phyloP scores from a whole-genome alignment of 2,329 filamentous ascomycete genomes.

The Monosporascus sp. region DNA sequence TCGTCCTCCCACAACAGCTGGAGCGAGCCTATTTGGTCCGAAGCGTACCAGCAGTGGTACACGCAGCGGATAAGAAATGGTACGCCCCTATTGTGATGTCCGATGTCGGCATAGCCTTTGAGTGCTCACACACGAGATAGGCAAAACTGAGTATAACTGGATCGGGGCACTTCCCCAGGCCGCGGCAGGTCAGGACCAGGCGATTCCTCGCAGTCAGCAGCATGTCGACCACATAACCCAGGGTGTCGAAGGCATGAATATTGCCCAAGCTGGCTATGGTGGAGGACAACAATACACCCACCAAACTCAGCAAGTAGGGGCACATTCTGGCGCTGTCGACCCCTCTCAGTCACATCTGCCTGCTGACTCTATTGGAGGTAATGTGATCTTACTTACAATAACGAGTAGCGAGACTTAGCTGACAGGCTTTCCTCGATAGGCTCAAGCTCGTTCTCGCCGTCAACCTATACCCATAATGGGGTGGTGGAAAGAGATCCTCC shows the following conservation, averaged over 20 bases:
- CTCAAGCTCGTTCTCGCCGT: constrained; percentile 3
- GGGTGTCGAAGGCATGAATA: constrained; percentile 11
- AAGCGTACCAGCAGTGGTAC: constrained; percentile 16
- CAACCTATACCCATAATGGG: constrained; percentile 18
- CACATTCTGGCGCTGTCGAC: background rate
- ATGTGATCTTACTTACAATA: background rate
- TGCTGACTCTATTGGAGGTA: background rate
- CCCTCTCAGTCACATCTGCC: background rate
- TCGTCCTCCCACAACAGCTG: constrained; percentile 17
- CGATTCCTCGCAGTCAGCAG: constrained; percentile 17
- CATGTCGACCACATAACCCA: constrained; percentile 12
- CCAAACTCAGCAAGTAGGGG: constrained; percentile 3
- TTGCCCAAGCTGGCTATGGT: constrained; percentile 12
- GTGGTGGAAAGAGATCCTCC: constrained; percentile 4
- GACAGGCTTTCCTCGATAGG: constrained; percentile 4
- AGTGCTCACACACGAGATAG: constrained; percentile 11
- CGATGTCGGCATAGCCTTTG: constrained; percentile 4
- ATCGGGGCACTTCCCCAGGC: constrained; percentile 7
- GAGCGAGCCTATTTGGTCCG: constrained; percentile 22
- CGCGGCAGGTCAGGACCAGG: constrained; percentile 10
- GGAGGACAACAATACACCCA: constrained; percentile 8
- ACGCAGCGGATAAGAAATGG: constrained; percentile 17
- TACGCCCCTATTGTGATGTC: constrained; percentile 11
- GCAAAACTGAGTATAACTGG: constrained; percentile 15
- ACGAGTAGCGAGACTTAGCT: background rate